Conservation (phyloP, 78 protist species). For the Thecamonas trahens region DNA sequence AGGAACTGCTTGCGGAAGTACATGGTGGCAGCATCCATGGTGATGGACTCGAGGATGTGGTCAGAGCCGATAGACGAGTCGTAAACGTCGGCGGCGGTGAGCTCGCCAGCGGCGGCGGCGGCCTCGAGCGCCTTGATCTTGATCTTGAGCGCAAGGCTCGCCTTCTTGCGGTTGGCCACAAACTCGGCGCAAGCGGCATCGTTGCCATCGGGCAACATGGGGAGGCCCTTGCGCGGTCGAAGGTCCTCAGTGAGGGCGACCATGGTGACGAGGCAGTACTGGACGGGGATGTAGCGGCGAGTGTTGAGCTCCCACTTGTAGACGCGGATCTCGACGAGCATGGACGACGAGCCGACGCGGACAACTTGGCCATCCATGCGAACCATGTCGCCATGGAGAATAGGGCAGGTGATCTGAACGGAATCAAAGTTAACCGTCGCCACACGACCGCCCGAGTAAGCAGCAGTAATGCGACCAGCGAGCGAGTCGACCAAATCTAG, state of each 20-base stretch:
- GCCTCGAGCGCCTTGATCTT: no score
- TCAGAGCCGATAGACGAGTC: no score
- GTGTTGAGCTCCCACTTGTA: background rate
- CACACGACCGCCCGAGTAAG: background rate
- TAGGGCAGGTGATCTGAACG: background rate
- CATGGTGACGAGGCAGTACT: background rate
- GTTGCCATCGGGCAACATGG: background rate
- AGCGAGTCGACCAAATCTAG: no score
- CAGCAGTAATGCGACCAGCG: no score
- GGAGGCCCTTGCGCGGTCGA: background rate
- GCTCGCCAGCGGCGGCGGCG: no score
- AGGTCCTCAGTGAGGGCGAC: background rate
- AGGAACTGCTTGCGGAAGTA: constrained; percentile 3
- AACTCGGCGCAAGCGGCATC: background rate
- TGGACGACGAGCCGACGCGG: background rate
- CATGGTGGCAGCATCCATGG: background rate
- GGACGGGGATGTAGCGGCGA: background rate
- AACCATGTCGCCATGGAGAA: constrained; percentile 9
- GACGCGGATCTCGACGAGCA: background rate
- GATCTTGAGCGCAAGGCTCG: no score
- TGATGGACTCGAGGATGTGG: background rate
- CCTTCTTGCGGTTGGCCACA: no score
- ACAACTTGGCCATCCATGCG: background rate
- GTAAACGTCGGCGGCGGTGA: no score
- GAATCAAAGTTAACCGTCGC: constrained; percentile 4